Evolutionary conservation across 208 protist genomes (phyloP), one percentile per base, ranked within the genome.

Genomic region (Leishmania amazonensis): DNA sequence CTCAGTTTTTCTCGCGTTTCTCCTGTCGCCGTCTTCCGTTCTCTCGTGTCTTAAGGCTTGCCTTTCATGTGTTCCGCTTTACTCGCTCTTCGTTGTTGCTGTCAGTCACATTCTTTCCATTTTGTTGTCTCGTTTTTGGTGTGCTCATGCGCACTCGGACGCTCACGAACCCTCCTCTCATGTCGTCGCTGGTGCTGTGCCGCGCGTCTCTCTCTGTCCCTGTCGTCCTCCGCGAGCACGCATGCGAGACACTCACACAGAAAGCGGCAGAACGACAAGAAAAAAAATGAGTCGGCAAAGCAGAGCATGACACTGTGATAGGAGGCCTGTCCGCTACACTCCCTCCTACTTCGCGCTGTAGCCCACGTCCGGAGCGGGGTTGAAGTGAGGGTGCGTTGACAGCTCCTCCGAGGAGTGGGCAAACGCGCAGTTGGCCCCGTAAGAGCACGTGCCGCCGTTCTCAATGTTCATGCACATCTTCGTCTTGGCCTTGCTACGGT

Each of bases 381-480:
- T 89, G 70, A 84, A 89, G 53, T 89, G 86, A 21, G 85, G 84
- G 71, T 86, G 86, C 65, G 81, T 81, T n/a, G 80, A 88, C 40
- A 97, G 91, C 81, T 97, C 94, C 79, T 94, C 87, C 3, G 91
- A 92, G 64, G 80, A 91, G 85, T 97, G 94, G 9, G 94, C 94
- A 85, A 97, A 97, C 57, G 94, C 94, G 84, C 94, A 97, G 87
- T 90, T 89, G 31, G 90, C 88, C 51, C 94, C 94, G 86, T 88
- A 97, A 0, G 93, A 93, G 86, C 94, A 97, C 64, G 85, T 93
- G 64, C 94, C 94, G 62, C 93, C 91, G 68, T 91, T 96, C 81
- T 96, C 88, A 45, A 96, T 95, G 85, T 97, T 96, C 93, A 97
- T 97, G 87, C 94, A 97, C 94, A 97, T 96, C 87, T 97, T 97